Conservation (phyloP, 768 basidiomycete genomes). For the Lactarius hatsudake region DNA sequence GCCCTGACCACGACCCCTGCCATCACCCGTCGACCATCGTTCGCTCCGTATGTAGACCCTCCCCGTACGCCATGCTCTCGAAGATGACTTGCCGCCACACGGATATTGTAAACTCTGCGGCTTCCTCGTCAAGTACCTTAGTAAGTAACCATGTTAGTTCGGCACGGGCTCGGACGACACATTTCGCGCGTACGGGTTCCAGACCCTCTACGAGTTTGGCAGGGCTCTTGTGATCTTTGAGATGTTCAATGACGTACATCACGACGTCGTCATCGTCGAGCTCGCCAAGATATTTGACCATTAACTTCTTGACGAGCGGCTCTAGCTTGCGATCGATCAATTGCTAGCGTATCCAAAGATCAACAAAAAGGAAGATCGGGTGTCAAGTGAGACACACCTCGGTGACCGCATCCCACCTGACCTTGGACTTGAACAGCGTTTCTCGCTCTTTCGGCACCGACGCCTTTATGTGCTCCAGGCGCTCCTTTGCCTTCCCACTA, state of each 20-base stretch:
- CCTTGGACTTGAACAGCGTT: conserved; percentile 75
- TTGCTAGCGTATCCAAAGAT: conserved; percentile 41
- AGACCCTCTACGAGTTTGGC: conserved; percentile 85
- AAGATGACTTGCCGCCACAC: conserved; percentile 94
- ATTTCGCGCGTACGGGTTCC: conserved; percentile 67
- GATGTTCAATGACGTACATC: conserved; percentile 90
- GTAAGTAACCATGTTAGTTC: background rate
- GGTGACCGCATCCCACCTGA: conserved; percentile 88
- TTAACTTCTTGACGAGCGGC: conserved; percentile 75
- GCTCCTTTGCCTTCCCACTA: conserved; percentile 73
- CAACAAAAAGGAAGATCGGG: conserved; percentile 17
- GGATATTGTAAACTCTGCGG: conserved; percentile 66
- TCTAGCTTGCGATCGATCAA: conserved; percentile 86
- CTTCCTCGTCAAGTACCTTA: conserved; percentile 93
- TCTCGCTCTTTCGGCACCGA: conserved; percentile 79
- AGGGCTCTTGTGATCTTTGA: conserved; percentile 87
- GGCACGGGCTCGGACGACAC: background rate
- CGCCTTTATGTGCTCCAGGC: conserved; percentile 71
- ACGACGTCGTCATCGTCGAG: conserved; percentile 92
- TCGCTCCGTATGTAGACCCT: conserved; percentile 83
- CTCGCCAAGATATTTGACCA: conserved; percentile 87
- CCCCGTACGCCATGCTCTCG: conserved; percentile 90
- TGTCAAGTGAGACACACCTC: conserved; percentile 55
- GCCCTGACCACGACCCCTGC: conserved; percentile 17
- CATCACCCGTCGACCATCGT: conserved; percentile 67